phyloP scores from a whole-genome alignment of 208 protist genomes.

The Crithidia brevicula region DNA sequence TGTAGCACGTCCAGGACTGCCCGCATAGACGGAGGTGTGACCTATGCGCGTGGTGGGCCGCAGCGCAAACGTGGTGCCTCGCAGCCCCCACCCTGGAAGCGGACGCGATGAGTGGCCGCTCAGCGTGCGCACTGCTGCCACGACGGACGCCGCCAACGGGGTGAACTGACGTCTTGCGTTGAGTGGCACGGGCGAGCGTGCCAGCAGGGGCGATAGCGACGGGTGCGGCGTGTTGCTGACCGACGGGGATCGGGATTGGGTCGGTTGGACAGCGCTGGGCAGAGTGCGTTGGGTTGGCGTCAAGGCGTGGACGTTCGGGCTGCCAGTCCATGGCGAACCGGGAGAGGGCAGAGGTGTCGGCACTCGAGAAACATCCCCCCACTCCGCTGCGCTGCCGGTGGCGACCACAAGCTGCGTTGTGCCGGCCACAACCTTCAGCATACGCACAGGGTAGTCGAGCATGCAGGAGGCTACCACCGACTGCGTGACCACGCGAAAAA shows the following conservation, averaged over 20 bases:
- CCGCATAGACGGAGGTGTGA: background rate
- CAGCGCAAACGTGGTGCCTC: no score
- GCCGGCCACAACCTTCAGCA: constrained; percentile 14
- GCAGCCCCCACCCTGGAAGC: no score
- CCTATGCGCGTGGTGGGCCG: background rate
- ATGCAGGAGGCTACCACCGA: constrained; percentile 29
- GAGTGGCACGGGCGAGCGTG: background rate
- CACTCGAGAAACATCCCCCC: background rate
- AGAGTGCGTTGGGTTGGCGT: background rate
- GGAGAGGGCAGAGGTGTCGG: background rate
- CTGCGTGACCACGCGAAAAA: constrained; percentile 22
- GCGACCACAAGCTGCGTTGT: constrained; percentile 26
- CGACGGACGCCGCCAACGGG: background rate
- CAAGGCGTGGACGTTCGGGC: background rate
- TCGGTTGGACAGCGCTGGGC: background rate
- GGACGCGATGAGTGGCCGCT: background rate
- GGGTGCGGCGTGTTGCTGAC: background rate
- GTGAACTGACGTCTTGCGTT: background rate
- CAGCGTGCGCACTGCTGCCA: constrained; percentile 10
- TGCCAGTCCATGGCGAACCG: background rate
- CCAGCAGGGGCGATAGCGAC: background rate
- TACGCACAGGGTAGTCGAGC: constrained; percentile 29
- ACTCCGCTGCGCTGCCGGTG: constrained; percentile 23
- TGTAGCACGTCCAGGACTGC: no score
- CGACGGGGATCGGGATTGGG: background rate